Conservation (phyloP, 306 rosid genomes). For the Sophora flavescens region DNA sequence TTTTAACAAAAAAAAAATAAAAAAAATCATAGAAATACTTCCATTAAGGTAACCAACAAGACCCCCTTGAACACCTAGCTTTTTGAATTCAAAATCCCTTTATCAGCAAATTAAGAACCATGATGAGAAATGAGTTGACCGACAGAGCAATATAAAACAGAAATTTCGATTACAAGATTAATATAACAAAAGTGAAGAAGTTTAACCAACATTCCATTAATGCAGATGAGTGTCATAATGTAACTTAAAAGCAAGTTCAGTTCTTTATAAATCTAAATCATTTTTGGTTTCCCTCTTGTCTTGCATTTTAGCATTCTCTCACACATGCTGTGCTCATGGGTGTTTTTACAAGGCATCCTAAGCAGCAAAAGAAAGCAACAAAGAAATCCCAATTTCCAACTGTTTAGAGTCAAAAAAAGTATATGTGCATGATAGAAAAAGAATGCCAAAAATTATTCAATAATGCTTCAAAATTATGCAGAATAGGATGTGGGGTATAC, state of each 20-base stretch:
- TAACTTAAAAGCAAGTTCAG: conserved; percentile 7
- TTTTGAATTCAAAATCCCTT: conserved; percentile 30
- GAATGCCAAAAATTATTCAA: conserved; percentile 13
- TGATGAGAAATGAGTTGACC: background rate
- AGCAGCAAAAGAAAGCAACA: background rate
- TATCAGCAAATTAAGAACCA: conserved; percentile 28
- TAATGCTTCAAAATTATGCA: conserved; percentile 20
- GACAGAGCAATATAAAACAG: too few species aligned
- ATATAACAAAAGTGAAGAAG: too few species aligned
- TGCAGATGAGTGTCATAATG: conserved; percentile 1
- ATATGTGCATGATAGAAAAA: conserved; percentile 1
- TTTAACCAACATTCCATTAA: too few species aligned
- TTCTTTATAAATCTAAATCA: background rate
- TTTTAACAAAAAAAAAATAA: conserved; percentile 2
- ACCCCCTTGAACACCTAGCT: background rate
- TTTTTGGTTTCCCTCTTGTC: background rate
- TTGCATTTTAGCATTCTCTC: conserved; percentile 28
- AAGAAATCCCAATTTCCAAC: conserved; percentile 29
- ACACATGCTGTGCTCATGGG: conserved; percentile 22
- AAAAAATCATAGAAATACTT: background rate
- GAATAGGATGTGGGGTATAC: conserved; percentile 54
- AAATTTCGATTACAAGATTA: too few species aligned
- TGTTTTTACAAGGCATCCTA: conserved; percentile 7
- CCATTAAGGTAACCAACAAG: background rate
- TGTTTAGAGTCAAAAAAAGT: too few species aligned